Evolutionary conservation across 2,329 filamentous ascomycete species (phyloP), one percentile per base, ranked within the genome.

Genomic region (Hypoxylon sp.): DNA sequence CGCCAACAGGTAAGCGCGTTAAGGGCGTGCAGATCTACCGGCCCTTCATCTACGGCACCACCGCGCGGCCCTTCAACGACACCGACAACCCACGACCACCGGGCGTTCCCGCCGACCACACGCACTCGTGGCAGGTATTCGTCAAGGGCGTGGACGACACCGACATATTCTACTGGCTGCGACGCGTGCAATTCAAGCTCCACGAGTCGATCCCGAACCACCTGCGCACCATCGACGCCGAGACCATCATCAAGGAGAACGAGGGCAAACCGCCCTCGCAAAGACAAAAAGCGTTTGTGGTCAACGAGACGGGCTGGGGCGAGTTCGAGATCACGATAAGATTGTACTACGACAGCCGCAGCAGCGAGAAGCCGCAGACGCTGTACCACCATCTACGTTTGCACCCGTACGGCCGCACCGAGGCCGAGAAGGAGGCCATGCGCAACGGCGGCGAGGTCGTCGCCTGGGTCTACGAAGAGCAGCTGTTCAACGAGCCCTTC

Each of bases 261-360:
- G 74, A 77, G 51, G 67, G 68, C 50, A 72, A 74, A 43, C 73
- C 73, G 3, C 81, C 82, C 0, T 84, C 84, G n/a, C 86, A 87
- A 68, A 76, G 94, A 84, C 73, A 75, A 43, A 69, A 62, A 43
- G 75, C 65, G 10, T 99, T 98, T 75, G 85, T 93, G 75, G 91
- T 98, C 67, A 88, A 89, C 69, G 96, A 98, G 80, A 98, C 96
- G 0, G 96, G 96, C 52, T 99, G 97, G 93, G 96, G 96, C 75
- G 96, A 98, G 82, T 99, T 99, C 82, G 93, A 96, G 79, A 97
- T 99, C 75, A 93, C 94, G 69, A 91, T 99, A 78, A 94, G 97
- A 77, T 86, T 99, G 48, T 97, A 97, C 83, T 99, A 98, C 81
- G 90, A 93, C 61, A 90, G 92, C 61, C 92, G 97, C 77, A 92